Percentiles rank a stretch among this genome's conserved stretches.
phyloP scores from a whole-genome alignment of 345 rosid genomes.

The Rhodamnia rubescens region DNA sequence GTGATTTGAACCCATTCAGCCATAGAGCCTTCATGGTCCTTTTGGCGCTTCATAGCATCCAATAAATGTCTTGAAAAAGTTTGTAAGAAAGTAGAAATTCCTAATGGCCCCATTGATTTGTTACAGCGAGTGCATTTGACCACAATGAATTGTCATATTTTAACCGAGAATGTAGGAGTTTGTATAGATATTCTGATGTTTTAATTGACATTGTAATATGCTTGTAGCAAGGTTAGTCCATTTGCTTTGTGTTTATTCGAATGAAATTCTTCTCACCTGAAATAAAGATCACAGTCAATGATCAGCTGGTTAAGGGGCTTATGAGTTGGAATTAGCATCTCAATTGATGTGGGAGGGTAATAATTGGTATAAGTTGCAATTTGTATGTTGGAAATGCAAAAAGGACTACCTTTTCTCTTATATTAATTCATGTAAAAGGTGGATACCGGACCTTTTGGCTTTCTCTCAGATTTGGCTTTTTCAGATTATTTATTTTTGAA shows the following conservation, averaged over 20 bases:
- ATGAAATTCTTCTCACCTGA: background rate
- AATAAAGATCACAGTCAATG: background rate
- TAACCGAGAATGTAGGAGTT: background rate
- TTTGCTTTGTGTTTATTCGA: background rate
- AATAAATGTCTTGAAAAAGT: background rate
- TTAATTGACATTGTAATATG: background rate
- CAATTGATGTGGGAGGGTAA: background rate
- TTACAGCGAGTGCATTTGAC: background rate
- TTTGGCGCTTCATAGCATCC: background rate
- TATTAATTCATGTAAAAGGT: background rate
- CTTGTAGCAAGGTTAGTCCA: background rate
- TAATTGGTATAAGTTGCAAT: background rate
- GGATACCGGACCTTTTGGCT: background rate
- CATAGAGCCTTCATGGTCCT: background rate
- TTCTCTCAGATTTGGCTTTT: background rate
- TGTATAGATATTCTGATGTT: background rate
- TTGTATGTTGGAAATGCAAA: background rate
- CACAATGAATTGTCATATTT: background rate
- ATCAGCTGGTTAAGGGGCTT: background rate
- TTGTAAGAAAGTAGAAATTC: background rate
- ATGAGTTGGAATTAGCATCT: background rate
- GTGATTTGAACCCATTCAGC: background rate
- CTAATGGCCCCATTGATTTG: background rate
- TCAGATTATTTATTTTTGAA: background rate
- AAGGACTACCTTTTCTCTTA: background rate